Percentiles rank a stretch among this genome's conserved stretches.
Evolutionary conservation across 2,329 filamentous ascomycete genomes (phyloP).

Genomic region (Lachnellula hyalina): DNA sequence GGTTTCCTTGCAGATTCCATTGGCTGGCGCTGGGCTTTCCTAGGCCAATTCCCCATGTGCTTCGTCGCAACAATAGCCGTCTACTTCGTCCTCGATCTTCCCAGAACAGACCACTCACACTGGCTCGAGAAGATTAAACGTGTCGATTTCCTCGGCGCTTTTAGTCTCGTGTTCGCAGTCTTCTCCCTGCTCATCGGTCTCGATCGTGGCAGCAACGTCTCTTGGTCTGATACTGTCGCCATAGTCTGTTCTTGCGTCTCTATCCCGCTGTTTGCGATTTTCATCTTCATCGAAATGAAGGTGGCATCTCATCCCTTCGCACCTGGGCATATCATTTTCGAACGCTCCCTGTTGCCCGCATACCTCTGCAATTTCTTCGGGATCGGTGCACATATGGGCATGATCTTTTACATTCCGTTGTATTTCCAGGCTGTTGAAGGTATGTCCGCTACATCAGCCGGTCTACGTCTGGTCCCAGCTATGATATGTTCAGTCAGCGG

Average conservation of each 20-base stretch:
- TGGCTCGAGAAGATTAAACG: constrained; percentile 61
- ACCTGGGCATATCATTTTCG: constrained; percentile 67
- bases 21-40: constrained; percentile 74
- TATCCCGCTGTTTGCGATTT: constrained; percentile 56
- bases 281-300: constrained; percentile 63
- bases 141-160: constrained; percentile 69
- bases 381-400: constrained; percentile 50
- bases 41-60: constrained; percentile 65
- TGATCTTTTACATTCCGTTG: constrained; percentile 61
- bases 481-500: constrained; percentile 58
- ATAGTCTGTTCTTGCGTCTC: constrained; percentile 52
- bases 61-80: constrained; percentile 60
- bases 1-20: constrained; percentile 67
- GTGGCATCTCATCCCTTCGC: constrained; percentile 68
- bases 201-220: constrained; percentile 67
- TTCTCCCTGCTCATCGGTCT: constrained; percentile 46
- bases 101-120: constrained; percentile 50
- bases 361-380: constrained; percentile 71
- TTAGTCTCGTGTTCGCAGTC: constrained; percentile 56
- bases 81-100: constrained; percentile 56
- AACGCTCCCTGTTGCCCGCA: constrained; percentile 58
- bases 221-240: constrained; percentile 57
- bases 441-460: constrained; percentile 57
- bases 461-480: constrained; percentile 60
- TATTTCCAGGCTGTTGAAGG: constrained; percentile 71